Base-by-base conservation (phyloP, 495 filamentous ascomycete genomes). In the Neurospora sp. region DNA sequence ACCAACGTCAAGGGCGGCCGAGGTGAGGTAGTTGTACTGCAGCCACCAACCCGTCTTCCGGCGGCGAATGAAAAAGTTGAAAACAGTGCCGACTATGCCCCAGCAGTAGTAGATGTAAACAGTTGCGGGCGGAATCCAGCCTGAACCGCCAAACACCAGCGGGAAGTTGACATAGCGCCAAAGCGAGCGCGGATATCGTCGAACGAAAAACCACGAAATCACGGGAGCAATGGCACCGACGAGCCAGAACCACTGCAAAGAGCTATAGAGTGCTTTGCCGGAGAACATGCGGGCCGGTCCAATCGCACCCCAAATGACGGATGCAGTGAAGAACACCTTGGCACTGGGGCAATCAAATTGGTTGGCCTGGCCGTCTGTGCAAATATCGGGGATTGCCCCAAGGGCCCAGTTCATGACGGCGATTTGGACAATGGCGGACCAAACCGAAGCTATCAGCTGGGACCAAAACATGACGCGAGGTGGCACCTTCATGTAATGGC, bases 11-110 rank as follows among this genome's bases (percentile, higher is more conserved):
- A 94, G 82, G 4, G 88, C 91, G 0, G 91, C 91, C 27, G 90
- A 92, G 0, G 90, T 87, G 75, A 93, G 84, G 78, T 93, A 94
- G 83, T 93, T 94, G 80, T 92, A 93, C 73, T 90, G 88, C 83
- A 90, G 83, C 91, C 90, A 93, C 91, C 90, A 93, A 40, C 90
- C 90, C 40, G 84, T 86, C 80, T 83, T 89, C 73, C 85, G 84
- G 73, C 89, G 83, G 45, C 87, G 84, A 73, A 92, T 87, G 70
- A 81, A 87, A 78, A 87, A 90, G 78, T 92, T 91, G 82, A 92
- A 93, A 47, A 88, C 59, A 70, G 86, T 84, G 3, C 91, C 91
- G 22, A 91, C 87, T 40, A 88, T 83, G n/a, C 88, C 90, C 90
- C 90, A 92, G 73, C 86, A 84, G 61, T 89, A 86, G 77, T 90